These are phyloP conservation scores for Galerina marginata DNA, from an alignment of 768 basidiomycete genomes.

Conservation along the genomic window DNA sequence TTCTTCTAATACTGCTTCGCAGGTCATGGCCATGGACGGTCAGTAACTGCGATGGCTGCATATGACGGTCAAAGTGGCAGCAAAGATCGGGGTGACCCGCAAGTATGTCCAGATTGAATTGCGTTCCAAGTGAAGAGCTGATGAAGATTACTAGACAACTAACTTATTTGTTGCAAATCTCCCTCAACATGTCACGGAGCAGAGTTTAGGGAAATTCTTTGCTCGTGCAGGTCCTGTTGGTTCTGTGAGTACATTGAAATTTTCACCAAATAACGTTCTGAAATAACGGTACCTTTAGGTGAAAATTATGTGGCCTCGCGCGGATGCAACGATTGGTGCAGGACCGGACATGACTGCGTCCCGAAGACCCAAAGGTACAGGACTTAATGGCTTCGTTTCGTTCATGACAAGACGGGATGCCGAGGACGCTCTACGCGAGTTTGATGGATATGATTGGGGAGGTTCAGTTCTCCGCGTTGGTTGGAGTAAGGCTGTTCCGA, in stretches of 20 bases:
- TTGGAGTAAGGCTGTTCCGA: conserved; percentile 96
- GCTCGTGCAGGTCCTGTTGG: conserved; percentile 92
- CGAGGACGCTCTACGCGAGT: conserved; percentile 84
- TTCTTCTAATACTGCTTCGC: conserved; percentile 8
- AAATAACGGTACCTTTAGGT: conserved; percentile 53
- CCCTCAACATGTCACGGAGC: conserved; percentile 86
- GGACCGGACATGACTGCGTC: conserved; percentile 79
- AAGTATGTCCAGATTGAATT: conserved; percentile 51
- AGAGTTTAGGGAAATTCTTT: conserved; percentile 86
- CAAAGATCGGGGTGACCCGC: conserved; percentile 86
- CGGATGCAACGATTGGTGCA: conserved; percentile 68
- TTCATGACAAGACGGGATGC: conserved; percentile 95
- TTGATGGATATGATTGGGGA: conserved; percentile 96
- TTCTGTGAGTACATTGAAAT: conserved; percentile 59
- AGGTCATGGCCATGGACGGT: conserved; percentile 69
- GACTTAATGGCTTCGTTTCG: conserved; percentile 94
- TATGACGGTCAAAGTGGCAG: conserved; percentile 92
- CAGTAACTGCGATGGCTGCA: conserved; percentile 92
- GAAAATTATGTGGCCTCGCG: conserved; percentile 99
- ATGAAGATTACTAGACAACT: conserved; percentile 68
- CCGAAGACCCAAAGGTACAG: conserved; percentile 71
- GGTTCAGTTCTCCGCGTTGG: conserved; percentile 87
- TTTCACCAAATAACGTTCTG: background rate
- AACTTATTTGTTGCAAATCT: conserved; percentile 97
- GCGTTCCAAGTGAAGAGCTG: background rate